Evolutionary conservation across 257 asterid genomes (phyloP).

Genomic region (Nicotiana benthamiana): DNA sequence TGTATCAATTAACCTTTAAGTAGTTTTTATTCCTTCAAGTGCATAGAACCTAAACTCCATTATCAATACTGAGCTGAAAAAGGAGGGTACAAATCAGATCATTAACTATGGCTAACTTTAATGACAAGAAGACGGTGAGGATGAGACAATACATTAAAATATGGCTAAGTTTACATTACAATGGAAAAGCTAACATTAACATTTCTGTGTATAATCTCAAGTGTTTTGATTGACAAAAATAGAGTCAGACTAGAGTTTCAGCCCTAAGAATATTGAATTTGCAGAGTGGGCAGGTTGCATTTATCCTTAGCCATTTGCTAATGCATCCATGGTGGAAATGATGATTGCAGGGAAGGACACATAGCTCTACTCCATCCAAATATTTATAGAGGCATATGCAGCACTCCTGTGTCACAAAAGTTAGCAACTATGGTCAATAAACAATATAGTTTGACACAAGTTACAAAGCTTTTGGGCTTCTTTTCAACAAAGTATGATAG

Average conservation of each 20-base stretch:
- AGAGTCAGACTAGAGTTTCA: constrained; percentile 41
- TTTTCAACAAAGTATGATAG: background rate
- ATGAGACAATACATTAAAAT: background rate
- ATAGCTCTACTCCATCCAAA: constrained; percentile 63
- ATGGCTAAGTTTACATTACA: constrained; percentile 27
- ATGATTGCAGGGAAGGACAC: constrained; percentile 83
- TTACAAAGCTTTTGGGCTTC: background rate
- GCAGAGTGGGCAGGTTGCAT: constrained; percentile 92
- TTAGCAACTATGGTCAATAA: background rate
- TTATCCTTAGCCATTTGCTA: constrained; percentile 75
- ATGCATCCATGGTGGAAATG: constrained; percentile 84
- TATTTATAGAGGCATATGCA: constrained; percentile 83
- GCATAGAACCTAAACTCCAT: background rate
- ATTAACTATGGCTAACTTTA: too few species aligned
- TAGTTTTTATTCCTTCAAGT: too few species aligned
- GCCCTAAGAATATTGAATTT: constrained; percentile 60
- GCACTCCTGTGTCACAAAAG: constrained; percentile 51
- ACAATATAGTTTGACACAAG: background rate
- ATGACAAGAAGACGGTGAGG: background rate
- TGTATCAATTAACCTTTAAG: too few species aligned
- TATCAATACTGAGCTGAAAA: background rate
- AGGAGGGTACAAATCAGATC: too few species aligned
- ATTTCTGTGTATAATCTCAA: background rate
- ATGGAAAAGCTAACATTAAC: constrained; percentile 4
- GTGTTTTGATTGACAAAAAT: background rate